Percentiles rank a stretch among this genome's conserved stretches.
Conservation (phyloP, 768 basidiomycete species). For the Daedalea quercina region DNA sequence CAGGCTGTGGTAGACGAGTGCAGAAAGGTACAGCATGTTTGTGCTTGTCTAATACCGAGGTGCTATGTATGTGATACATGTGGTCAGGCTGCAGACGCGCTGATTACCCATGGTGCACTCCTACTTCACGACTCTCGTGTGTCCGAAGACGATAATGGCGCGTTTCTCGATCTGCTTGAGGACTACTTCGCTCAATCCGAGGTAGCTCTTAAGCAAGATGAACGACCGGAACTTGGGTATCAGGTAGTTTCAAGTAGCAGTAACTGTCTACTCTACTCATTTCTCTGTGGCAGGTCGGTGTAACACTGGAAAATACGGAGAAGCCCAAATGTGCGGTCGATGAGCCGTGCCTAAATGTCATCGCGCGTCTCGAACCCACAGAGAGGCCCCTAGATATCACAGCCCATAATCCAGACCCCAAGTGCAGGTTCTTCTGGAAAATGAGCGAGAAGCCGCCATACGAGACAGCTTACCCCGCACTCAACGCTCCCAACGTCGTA, state of each 20-base stretch:
- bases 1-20: conserved; percentile 52
- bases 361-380: conserved; percentile 62
- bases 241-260: conserved; percentile 72
- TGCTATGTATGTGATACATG: neutral
- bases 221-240: conserved; percentile 81
- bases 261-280: neutral
- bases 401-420: conserved; percentile 82
- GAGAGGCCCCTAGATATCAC: conserved; percentile 84
- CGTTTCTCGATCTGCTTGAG: conserved; percentile 85
- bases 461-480: conserved; percentile 64
- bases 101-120: conserved; percentile 82
- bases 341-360: conserved; percentile 76
- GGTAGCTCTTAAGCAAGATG: conserved; percentile 60
- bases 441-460: conserved; percentile 75
- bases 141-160: conserved; percentile 70
- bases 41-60: neutral
- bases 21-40: conserved; percentile 42
- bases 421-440: conserved; percentile 91
- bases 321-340: conserved; percentile 82
- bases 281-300: conserved; percentile 46
- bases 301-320: conserved; percentile 95
- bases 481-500: conserved; percentile 79
- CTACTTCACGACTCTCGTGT: conserved; percentile 83
- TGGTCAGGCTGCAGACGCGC: conserved; percentile 66
- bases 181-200: conserved; percentile 84